Evolutionary conservation across 441 rosid species (phyloP).

Genomic region (Euphorbia neoarborescens): DNA sequence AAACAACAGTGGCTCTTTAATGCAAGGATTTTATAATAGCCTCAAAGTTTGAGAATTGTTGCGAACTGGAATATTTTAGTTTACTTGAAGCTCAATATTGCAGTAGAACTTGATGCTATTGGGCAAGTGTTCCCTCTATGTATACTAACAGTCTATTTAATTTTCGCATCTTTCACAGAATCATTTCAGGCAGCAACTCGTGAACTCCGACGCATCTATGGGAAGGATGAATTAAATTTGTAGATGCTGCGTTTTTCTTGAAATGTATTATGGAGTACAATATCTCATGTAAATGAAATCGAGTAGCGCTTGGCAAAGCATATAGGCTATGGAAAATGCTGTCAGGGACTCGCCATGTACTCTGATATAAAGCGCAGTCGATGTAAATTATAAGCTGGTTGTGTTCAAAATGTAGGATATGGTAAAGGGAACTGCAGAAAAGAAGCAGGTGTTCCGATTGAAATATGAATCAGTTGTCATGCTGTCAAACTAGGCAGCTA

Average conservation of each 20-base stretch:
- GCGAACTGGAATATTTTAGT: neutral
- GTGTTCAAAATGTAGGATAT: too few relatives aligned
- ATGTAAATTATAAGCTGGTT: too few relatives aligned
- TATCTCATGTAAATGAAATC: slow-evolving; percentile 19
- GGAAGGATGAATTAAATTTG: slow-evolving; percentile 50
- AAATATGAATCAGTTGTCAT: too few relatives aligned
- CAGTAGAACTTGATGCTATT: neutral
- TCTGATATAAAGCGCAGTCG: neutral
- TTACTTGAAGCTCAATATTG: neutral
- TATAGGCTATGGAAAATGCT: too few relatives aligned
- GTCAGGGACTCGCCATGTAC: too few relatives aligned
- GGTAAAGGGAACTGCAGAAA: too few relatives aligned
- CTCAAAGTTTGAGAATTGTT: neutral
- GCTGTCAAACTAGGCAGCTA: neutral
- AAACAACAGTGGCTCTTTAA: neutral
- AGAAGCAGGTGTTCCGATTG: too few relatives aligned
- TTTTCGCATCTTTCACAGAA: slow-evolving; percentile 28
- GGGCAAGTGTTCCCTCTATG: neutral
- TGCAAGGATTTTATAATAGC: neutral
- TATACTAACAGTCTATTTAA: neutral
- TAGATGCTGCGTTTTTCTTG: slow-evolving; percentile 15
- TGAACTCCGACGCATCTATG: slow-evolving; percentile 70
- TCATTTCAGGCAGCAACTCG: slow-evolving; percentile 68
- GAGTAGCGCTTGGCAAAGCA: neutral
- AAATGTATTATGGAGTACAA: slow-evolving; percentile 11